Evolutionary conservation across 2,329 filamentous ascomycete genomes (phyloP), one percentile per base, ranked within the genome.

Genomic region (Aspergillus niger): DNA sequence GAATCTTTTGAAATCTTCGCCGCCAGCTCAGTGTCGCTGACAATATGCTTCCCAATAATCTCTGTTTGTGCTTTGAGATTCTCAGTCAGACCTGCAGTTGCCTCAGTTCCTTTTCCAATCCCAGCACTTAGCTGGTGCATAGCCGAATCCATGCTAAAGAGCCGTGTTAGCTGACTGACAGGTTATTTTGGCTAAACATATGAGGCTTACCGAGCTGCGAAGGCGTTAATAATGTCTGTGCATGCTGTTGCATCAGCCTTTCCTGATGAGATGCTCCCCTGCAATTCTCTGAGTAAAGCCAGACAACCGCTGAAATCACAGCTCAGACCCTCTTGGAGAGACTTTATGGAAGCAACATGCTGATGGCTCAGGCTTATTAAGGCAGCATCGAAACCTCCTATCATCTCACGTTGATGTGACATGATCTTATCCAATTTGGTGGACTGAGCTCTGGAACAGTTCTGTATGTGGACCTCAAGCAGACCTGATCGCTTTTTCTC

Each of bases 381-480:
- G 0, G 57, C 64, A 3, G 62, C 59, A 8, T 65, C 47, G 8
- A 75, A 15, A 5, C 59, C 68, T 8, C 61, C 63, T 2, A 63
- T 36, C 17, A 73, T 59, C 11, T 63, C 63, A n/a, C 59, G 47
- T 44, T 76, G 73, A n/a, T 66, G 65, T 5, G 59, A 51, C 59
- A 55, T 65, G 17, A 75, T 60, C 11, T 67, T 24, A 3, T 47
- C 56, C 7, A 74, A 39, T 22, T 66, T 63, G 26, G 59, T 65
- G 3, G 63, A 57, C 32, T 75, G 72, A 8, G 47, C 57, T 15
- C 57, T 63, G 20, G 70, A 66, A 41, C 61, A 63, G 8, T 64
- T 68, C 36, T 71, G 69, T 13, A 78, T 76, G 39, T 72, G 76
- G 3, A 65, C 57, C 47, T 78, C 75, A 3, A 78, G 65, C 2